Evolutionary conservation across 2,329 filamentous ascomycete genomes (phyloP), one percentile per base, ranked within the genome.

Genomic region (Penicillium paneum): DNA sequence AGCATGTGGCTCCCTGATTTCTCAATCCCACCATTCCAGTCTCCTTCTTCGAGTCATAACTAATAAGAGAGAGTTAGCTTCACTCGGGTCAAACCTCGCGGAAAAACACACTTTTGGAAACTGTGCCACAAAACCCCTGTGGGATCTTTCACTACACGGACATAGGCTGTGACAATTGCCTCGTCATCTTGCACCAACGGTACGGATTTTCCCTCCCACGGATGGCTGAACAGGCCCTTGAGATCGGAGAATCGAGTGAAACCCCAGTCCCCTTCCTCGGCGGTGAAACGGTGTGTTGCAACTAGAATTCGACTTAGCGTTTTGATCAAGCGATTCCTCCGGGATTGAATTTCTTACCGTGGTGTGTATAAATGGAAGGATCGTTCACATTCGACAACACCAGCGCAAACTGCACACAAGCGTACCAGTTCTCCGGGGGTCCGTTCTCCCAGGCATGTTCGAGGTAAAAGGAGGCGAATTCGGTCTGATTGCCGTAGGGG

Each of bases 31-130:
- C 94, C 78, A 92, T 97, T 54, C 94, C 94, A 0, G 94, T 99
- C 76, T 97, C 92, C 71, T 94, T 96, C 78, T 97, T 99, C n/a
- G 94, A 97, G 71, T 99, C 92, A 72, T 99, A 99, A 76, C 79
- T 81, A 46, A 54, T 75, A 75, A 41, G 74, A 63, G 17, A 75
- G 76, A 63, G 74, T 34, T 15, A 45, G 7, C 12, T 24, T 21
- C 38, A 19, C 12, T 15, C n/a, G 19, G 19, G 44, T 44, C 21
- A 15, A 13, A 19, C 8, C 5, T 29, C 26, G 13, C 19, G 15
- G 15, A 19, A 19, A 38, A 48, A 58, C 70, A 55, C 63, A 76
- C 74, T 76, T 75, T 56, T 74, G 71, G 62, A 76, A 75, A 55
- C 68, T 78, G 56, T 78, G 76, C 76, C 76, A 79, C 52, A 79